These are phyloP conservation scores for Leishmania lainsoni DNA, from an alignment of 208 protist species.

Conservation along the genomic window DNA sequence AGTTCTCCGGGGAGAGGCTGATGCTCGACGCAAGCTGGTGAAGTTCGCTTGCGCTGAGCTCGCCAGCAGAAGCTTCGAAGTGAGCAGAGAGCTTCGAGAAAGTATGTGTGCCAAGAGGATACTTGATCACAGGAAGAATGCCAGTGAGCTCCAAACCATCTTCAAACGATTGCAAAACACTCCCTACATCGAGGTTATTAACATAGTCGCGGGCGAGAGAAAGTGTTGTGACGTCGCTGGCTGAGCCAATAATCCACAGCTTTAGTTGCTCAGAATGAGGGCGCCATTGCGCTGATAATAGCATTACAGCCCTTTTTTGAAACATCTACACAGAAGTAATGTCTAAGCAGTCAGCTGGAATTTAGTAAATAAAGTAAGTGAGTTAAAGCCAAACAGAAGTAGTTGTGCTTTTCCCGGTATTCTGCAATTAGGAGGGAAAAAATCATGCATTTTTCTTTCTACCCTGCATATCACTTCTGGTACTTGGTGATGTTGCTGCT, in stretches of 20 bases:
- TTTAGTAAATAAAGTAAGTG: neutral
- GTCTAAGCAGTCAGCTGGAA: neutral
- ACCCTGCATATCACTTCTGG: no score
- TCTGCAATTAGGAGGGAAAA: neutral
- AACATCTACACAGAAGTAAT: constrained; percentile 13
- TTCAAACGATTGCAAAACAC: constrained; percentile 26
- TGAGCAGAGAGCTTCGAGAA: constrained; percentile 17
- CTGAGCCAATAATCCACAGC: constrained; percentile 47
- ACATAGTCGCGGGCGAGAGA: constrained; percentile 29
- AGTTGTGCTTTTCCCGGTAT: neutral
- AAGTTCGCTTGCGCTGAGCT: constrained; percentile 10
- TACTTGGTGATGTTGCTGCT: neutral
- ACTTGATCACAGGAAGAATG: constrained; percentile 24
- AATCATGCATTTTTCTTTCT: neutral
- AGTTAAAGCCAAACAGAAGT: constrained; percentile 1
- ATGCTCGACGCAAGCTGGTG: constrained; percentile 13
- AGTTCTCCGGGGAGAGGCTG: constrained; percentile 6
- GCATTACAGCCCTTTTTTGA: neutral
- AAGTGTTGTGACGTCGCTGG: constrained; percentile 27
- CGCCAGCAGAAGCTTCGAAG: constrained; percentile 11
- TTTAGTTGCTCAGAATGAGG: constrained; percentile 72
- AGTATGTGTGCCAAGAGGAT: constrained; percentile 24
- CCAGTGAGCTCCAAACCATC: constrained; percentile 30
- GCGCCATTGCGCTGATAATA: constrained; percentile 47
- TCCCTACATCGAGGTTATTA: constrained; percentile 23